Conservation (phyloP, 768 basidiomycete species). For the Russula olivacea region DNA sequence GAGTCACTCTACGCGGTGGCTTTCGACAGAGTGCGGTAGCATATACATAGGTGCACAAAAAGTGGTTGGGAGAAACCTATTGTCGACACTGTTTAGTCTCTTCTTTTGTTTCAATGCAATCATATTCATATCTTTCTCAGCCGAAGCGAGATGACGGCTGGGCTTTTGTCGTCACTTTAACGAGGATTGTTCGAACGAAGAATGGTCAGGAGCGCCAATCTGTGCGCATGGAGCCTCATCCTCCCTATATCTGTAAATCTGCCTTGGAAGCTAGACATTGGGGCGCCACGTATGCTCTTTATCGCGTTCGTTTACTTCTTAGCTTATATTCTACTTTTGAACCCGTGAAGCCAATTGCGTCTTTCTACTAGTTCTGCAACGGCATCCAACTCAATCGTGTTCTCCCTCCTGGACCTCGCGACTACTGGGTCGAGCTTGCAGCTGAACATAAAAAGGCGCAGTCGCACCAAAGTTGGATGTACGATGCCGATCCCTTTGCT, state of each 20-base stretch:
- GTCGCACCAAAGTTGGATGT: conserved; percentile 80
- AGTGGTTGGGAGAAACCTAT: conserved; percentile 80
- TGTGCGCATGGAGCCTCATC: conserved; percentile 68
- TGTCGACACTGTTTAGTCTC: conserved; percentile 60
- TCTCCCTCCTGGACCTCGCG: conserved; percentile 77
- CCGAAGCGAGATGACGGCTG: conserved; percentile 45
- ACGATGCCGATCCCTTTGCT: conserved; percentile 78
- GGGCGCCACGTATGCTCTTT: conserved; percentile 82
- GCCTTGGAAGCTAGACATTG: conserved; percentile 83
- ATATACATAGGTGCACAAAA: conserved; percentile 68
- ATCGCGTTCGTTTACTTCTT: conserved; percentile 59
- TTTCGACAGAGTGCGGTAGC: background rate
- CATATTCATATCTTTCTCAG: conserved; percentile 32
- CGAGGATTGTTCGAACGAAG: conserved; percentile 61
- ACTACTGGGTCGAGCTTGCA: conserved; percentile 80
- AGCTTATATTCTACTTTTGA: conserved; percentile 4
- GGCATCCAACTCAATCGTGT: conserved; percentile 64
- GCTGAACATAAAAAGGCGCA: conserved; percentile 61
- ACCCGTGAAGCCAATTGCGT: conserved; percentile 27
- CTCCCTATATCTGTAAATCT: conserved; percentile 59
- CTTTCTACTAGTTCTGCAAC: conserved; percentile 59
- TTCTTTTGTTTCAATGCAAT: background rate
- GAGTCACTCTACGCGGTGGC: background rate
- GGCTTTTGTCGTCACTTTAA: conserved; percentile 66
- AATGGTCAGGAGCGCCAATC: conserved; percentile 50